Evolutionary conservation across 306 rosid species (phyloP), one percentile per base, ranked within the genome.

Genomic region (Ziziphus jujuba): DNA sequence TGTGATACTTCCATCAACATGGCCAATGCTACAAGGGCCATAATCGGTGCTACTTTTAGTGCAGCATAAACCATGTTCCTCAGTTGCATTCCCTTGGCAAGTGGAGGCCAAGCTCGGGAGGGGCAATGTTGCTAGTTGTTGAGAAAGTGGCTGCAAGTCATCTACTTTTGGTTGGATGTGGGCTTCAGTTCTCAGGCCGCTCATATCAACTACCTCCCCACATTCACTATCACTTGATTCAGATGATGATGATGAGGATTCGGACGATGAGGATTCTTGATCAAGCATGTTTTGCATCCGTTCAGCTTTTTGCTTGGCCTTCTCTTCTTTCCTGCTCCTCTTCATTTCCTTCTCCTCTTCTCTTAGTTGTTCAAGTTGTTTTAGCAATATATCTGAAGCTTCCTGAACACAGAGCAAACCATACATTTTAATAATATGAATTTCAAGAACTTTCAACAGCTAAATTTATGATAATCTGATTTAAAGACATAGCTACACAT

Each of bases 161-260:
- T 66, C 59, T 20, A 69, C 48, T n/a, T 17, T 55, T 12, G 71
- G 52, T 54, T 83, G 78, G 16, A 61, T 47, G 21, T 59, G 75
- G 59, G 64, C 59, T 60, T 69, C 66, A 20, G 40, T 43, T 75
- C 75, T 75, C 22, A 65, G 51, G 76, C 69, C 19, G 34, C 63
- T 75, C 82, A 70, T 82, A 75, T 84, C 77, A 61, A 77, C 78
- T 40, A 65, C 77, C 61, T 84, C 70, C 23, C 40, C 84, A 40
- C 96, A 69, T 16, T 95, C 91, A 3, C 82, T 75, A 53, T 81
- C 95, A 52, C 97, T 87, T 10, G 95, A 89, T 74, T 84, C 95
- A 1, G 95, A 86, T 0, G 91, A 92, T 7, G 89, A 85, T 1
- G 89, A 84, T 0, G 95, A 84, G 14, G 45, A 40, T 40, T 28